phyloP scores from a whole-genome alignment of 495 filamentous ascomycete genomes.

The Elaphomyces granulatus region DNA sequence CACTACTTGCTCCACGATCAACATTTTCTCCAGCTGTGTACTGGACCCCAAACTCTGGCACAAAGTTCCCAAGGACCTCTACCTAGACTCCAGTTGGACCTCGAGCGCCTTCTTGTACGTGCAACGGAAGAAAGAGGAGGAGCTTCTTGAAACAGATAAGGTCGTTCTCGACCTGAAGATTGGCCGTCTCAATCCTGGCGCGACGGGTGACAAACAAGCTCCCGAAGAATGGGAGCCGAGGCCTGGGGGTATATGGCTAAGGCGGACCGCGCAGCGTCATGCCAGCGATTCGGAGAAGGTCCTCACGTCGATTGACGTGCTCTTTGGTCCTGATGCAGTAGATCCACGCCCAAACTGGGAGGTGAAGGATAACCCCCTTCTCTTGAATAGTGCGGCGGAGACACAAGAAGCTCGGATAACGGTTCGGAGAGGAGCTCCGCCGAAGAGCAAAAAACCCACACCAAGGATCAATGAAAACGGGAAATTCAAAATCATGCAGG shows the following conservation, averaged over 20 bases:
- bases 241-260: slow-evolving; percentile 73
- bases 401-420: slow-evolving; percentile 55
- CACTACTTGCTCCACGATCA: slow-evolving; percentile 56
- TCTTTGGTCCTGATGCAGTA: slow-evolving; percentile 88
- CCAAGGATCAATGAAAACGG: slow-evolving; percentile 71
- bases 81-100: slow-evolving; percentile 57
- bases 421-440: slow-evolving; percentile 53
- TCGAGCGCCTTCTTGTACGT: slow-evolving; percentile 74
- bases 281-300: slow-evolving; percentile 64
- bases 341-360: slow-evolving; percentile 77
- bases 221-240: slow-evolving; percentile 70
- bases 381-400: slow-evolving; percentile 48
- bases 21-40: slow-evolving; percentile 64
- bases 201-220: slow-evolving; percentile 38
- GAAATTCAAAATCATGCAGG: slow-evolving; percentile 94
- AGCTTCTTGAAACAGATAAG: slow-evolving; percentile 56
- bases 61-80: slow-evolving; percentile 84
- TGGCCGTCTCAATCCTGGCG: slow-evolving; percentile 57
- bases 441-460: slow-evolving; percentile 45
- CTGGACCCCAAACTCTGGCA: slow-evolving; percentile 66
- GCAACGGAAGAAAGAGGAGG: slow-evolving; percentile 76
- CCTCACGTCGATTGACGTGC: slow-evolving; percentile 74
- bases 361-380: slow-evolving; percentile 51
- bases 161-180: slow-evolving; percentile 75
- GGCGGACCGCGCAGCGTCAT: slow-evolving; percentile 58